phyloP scores from a whole-genome alignment of 1,284 basidiomycete species.

The Boletus smithii region DNA sequence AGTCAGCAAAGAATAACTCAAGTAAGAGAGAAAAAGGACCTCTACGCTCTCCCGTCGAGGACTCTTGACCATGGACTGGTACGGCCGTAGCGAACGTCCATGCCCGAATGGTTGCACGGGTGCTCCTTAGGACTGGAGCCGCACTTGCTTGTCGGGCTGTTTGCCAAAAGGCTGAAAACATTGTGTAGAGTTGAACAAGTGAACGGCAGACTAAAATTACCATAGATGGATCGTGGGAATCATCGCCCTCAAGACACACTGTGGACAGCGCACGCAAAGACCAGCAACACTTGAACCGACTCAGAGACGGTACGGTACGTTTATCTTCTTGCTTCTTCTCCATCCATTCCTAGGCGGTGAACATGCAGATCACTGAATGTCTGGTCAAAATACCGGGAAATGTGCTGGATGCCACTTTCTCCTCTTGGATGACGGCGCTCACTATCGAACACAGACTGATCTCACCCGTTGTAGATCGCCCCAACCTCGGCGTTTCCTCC shows the following conservation, averaged over 20 bases:
- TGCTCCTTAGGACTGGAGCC: background rate
- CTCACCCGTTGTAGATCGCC: conserved; percentile 19
- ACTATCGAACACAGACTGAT: conserved; percentile 16
- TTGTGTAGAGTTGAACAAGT: conserved; percentile 1
- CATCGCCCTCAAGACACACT: background rate
- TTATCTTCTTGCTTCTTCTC: conserved; percentile 12
- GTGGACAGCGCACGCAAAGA: conserved; percentile 11
- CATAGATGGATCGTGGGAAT: conserved; percentile 31
- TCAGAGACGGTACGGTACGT: conserved; percentile 39
- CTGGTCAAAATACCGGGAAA: conserved; percentile 16
- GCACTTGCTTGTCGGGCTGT: conserved; percentile 7
- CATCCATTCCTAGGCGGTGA: background rate
- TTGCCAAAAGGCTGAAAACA: conserved; percentile 22
- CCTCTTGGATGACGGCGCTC: conserved; percentile 37
- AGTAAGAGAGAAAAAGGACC: conserved; percentile 10
- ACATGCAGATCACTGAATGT: background rate
- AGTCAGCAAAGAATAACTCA: conserved; percentile 11
- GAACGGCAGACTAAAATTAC: conserved; percentile 17
- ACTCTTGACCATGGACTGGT: conserved; percentile 1
- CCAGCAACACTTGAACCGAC: conserved; percentile 35
- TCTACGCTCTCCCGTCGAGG: conserved; percentile 7
- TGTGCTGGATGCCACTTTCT: conserved; percentile 40
- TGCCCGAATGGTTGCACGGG: background rate
- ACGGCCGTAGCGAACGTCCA: conserved; percentile 16
- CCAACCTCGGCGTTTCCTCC: conserved; percentile 12